These are phyloP conservation scores for Saraca asoca DNA, from an alignment of 331 rosid genomes.

Conservation along the genomic window DNA sequence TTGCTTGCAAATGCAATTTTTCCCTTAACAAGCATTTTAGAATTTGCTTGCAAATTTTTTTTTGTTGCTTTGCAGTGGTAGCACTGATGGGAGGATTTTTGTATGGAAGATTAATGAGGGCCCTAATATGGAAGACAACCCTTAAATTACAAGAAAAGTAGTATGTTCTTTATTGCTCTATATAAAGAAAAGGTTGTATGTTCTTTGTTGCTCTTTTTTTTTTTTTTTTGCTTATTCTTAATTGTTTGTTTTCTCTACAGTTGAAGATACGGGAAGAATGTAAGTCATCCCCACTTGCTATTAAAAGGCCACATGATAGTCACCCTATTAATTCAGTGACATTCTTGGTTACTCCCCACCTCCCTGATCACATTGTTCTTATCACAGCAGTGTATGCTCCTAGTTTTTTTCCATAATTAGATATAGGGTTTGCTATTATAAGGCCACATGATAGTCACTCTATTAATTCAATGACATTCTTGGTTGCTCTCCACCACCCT, in stretches of 20 bases:
- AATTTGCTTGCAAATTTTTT: too few relatives aligned
- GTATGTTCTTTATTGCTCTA: constrained; percentile 29
- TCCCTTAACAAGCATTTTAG: too few relatives aligned
- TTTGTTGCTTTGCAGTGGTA: constrained; percentile 70
- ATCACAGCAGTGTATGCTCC: too few relatives aligned
- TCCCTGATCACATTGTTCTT: too few relatives aligned
- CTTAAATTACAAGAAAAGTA: constrained; percentile 86
- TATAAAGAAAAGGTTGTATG: not conserved
- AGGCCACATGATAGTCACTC: constrained; percentile 92
- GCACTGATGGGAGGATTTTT: constrained; percentile 89
- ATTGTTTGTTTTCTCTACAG: too few relatives aligned
- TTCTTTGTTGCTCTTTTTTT: not conserved
- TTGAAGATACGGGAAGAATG: too few relatives aligned
- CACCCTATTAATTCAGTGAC: too few relatives aligned
- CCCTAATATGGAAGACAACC: constrained; percentile 90
- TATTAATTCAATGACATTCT: constrained; percentile 86
- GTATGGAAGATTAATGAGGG: too few relatives aligned
- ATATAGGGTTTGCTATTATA: constrained; percentile 86
- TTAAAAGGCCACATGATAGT: too few relatives aligned
- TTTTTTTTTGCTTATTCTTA: too few relatives aligned
- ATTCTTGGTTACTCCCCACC: constrained; percentile 12
- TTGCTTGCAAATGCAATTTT: too few relatives aligned
- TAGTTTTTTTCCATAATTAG: constrained; percentile 60
- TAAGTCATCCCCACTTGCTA: too few relatives aligned
- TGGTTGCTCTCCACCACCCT: constrained; percentile 87